Evolutionary conservation across 257 asterid species (phyloP).

Genomic region (Solanum appendiculatum): DNA sequence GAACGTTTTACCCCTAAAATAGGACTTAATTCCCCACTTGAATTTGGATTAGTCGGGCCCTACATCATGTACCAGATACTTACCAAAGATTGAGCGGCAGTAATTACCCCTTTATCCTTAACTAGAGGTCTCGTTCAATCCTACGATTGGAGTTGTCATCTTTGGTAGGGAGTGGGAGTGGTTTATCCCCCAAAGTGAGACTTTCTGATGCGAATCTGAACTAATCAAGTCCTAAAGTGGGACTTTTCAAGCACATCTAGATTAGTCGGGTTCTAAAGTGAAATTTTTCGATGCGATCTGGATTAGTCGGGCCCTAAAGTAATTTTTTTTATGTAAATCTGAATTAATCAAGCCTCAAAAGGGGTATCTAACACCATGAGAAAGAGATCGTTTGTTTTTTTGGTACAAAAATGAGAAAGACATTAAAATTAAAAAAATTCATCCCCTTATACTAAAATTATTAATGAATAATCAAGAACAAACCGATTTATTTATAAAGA

Average conservation of each 20-base stretch:
- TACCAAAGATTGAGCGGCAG: background rate
- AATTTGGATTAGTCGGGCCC: background rate
- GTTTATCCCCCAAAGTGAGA: background rate
- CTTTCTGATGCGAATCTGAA: background rate
- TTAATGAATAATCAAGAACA: background rate
- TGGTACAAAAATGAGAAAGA: background rate
- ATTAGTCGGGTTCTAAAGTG: background rate
- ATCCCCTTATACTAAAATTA: background rate
- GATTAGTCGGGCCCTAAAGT: background rate
- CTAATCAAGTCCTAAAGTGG: background rate
- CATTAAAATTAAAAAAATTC: background rate
- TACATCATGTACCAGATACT: background rate
- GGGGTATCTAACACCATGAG: background rate
- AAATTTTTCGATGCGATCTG: accelerated
- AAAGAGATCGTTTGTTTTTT: background rate
- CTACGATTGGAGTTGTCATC: background rate
- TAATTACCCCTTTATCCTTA: background rate
- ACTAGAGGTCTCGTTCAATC: background rate
- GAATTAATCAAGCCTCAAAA: background rate
- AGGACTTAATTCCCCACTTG: background rate
- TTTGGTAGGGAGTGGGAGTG: background rate
- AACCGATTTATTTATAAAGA: background rate
- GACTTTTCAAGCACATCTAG: background rate
- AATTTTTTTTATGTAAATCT: background rate
- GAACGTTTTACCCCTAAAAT: background rate